Conservation (phyloP, 1,284 basidiomycete genomes). For the Trametes polyzona region DNA sequence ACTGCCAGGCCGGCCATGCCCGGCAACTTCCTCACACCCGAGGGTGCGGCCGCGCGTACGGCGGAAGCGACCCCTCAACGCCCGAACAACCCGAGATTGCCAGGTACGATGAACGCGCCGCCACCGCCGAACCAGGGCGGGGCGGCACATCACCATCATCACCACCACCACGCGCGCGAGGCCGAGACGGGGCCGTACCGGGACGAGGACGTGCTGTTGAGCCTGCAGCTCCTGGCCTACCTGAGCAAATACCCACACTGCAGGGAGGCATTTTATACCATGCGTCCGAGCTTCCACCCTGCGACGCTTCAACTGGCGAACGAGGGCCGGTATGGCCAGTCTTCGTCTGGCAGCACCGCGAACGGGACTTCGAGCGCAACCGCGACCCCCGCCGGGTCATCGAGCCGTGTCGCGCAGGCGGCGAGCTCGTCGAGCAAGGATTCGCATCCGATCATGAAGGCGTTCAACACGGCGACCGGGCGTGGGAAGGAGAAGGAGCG, state of each 20-base stretch:
- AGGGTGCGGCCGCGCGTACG: not conserved
- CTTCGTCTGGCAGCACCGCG: not conserved
- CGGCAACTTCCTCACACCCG: slow-evolving; percentile 12
- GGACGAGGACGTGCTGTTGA: slow-evolving; percentile 93
- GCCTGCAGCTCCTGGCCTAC: slow-evolving; percentile 93
- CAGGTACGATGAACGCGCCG: slow-evolving; percentile 23
- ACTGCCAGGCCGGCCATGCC: slow-evolving; percentile 16
- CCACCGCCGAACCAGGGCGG: slow-evolving; percentile 2
- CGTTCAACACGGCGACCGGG: slow-evolving; percentile 36
- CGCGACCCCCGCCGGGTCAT: not conserved
- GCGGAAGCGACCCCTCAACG: slow-evolving; percentile 12
- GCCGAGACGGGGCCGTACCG: slow-evolving; percentile 71
- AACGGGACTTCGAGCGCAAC: not conserved
- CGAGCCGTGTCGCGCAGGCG: slow-evolving; percentile 6
- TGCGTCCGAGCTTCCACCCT: slow-evolving; percentile 74
- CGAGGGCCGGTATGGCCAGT: slow-evolving; percentile 9
- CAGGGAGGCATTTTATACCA: slow-evolving; percentile 94
- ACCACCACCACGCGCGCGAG: slow-evolving; percentile 41
- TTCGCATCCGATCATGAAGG: slow-evolving; percentile 36
- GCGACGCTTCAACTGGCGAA: slow-evolving; percentile 51
- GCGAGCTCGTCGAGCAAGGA: slow-evolving; percentile 31
- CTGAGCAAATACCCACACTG: slow-evolving; percentile 98
- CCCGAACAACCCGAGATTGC: slow-evolving; percentile 13
- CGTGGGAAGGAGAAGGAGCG: slow-evolving; percentile 40
- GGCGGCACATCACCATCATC: slow-evolving; percentile 27